Conservation (phyloP, 371 early-diverging fungal genomes). For the Mortierella sp. region DNA sequence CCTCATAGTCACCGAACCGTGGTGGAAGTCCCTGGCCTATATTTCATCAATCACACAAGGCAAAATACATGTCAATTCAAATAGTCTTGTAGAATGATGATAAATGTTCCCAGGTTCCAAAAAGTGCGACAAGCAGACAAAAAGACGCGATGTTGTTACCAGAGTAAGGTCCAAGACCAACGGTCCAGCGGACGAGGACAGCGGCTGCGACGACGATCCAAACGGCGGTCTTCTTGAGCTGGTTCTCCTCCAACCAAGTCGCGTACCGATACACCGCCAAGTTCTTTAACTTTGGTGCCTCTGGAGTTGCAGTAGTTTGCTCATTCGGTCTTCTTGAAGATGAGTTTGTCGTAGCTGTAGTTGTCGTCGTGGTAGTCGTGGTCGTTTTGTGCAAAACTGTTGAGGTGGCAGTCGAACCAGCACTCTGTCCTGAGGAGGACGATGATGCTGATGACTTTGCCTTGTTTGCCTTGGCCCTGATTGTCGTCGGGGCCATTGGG, state of each 20-base stretch:
- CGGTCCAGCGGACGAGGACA: conserved; percentile 77
- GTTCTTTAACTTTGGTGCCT: conserved; percentile 26
- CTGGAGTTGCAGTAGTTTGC: background rate
- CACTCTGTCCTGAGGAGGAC: background rate
- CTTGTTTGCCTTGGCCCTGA: conserved; percentile 29
- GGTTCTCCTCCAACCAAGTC: conserved; percentile 51
- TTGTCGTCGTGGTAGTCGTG: background rate
- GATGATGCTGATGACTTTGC: conserved; percentile 9
- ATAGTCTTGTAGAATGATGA: background rate
- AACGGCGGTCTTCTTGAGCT: conserved; percentile 31
- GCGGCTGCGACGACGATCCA: conserved; percentile 66
- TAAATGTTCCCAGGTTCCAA: background rate
- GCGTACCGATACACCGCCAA: conserved; percentile 34
- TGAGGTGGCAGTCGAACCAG: background rate
- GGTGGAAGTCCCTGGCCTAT: conserved; percentile 73
- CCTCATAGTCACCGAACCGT: conserved; percentile 95
- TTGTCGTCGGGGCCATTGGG: conserved; percentile 29
- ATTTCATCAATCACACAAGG: too few relatives aligned
- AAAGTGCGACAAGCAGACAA: background rate
- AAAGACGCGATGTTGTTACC: conserved; percentile 60
- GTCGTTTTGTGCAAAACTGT: background rate
- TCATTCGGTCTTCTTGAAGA: background rate
- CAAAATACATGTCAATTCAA: background rate
- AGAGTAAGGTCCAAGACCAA: conserved; percentile 84
- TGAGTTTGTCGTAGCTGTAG: background rate